Conservation (phyloP, 176 grass and related monocot species). For the Thalia dealbata region DNA sequence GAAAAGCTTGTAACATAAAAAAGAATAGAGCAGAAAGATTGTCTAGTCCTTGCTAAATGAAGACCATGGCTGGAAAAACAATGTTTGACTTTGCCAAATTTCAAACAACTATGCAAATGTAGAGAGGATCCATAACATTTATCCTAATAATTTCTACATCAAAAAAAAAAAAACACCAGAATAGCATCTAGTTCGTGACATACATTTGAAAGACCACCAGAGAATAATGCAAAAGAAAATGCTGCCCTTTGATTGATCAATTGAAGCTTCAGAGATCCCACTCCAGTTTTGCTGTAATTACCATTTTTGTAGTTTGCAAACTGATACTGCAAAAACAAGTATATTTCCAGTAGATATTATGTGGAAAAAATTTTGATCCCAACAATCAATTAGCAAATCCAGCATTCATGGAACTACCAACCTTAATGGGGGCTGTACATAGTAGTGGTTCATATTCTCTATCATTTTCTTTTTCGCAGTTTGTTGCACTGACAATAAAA, state of each 20-base stretch:
- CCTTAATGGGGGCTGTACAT: constrained; percentile 91
- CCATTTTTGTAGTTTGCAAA: constrained; percentile 40
- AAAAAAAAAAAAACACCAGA: no score
- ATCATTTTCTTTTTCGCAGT: constrained; percentile 49
- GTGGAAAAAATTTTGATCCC: neutral
- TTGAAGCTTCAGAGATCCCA: constrained; percentile 48
- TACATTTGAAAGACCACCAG: constrained; percentile 70
- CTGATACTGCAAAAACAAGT: constrained; percentile 38
- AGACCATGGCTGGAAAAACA: neutral
- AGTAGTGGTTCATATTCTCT: constrained; percentile 59
- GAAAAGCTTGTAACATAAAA: no score
- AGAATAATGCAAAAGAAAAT: constrained; percentile 71
- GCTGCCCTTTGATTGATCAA: constrained; percentile 75
- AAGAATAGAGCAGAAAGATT: no score
- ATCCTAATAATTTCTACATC: no score
- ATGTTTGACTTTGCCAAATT: neutral
- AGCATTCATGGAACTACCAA: constrained; percentile 4
- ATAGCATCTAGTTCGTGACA: neutral
- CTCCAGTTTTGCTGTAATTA: constrained; percentile 38
- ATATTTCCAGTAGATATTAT: neutral
- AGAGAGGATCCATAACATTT: neutral
- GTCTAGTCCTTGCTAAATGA: neutral
- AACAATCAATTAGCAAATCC: neutral
- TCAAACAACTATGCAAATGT: neutral
- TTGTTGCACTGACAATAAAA: constrained; percentile 39